Evolutionary conservation across 2,329 filamentous ascomycete species (phyloP), one percentile per base, ranked within the genome.

Genomic region (Fusarium sp.): DNA sequence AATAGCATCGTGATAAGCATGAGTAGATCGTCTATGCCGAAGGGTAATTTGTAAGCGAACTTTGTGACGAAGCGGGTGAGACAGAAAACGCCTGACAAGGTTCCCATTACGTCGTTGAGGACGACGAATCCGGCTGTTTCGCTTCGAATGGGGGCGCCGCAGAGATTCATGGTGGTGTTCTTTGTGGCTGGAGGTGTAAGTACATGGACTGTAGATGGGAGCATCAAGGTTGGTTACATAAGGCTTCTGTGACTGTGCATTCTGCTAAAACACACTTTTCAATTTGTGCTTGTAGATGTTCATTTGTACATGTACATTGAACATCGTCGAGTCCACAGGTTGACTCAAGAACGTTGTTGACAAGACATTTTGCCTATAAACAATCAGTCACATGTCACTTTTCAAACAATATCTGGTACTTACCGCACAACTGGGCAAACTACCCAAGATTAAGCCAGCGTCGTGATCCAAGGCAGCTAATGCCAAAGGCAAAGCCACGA

Each of bases 21-120:
- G 44, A 79, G 75, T 68, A 76, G 78, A 58, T 83, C 81, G 61
- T 83, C 81, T 2, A 80, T 58, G 0, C 77, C 80, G 16, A 83
- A 76, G 0, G 75, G 73, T 2, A 79, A 46, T 30, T 78, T 79
- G 4, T 75, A 67, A 18, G 62, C 78, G 18, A 81, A 59, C 53
- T 78, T 80, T 43, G 74, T 79, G 3, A 65, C 72, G 11, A 84
- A 77, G 16, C 85, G 82, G 13, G 83, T 73, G 4, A 81, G 62
- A 21, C 84, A 75, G 59, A 84, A 83, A 23, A 65, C 48, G 68
- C 79, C 71, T 67, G 75, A 74, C 2, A 83, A 71, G 49, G 75
- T 74, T 13, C 79, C 67, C 45, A 81, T 76, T 31, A 78, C 65
- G 13, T 67, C 63, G 2, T 71, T 76, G 34, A 55, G 16, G 25